A percentile compares a stretch with the other conserved stretches of the same genome.
Conservation (phyloP, 306 rosid genomes). For the apple (Malus domestica) region DNA sequence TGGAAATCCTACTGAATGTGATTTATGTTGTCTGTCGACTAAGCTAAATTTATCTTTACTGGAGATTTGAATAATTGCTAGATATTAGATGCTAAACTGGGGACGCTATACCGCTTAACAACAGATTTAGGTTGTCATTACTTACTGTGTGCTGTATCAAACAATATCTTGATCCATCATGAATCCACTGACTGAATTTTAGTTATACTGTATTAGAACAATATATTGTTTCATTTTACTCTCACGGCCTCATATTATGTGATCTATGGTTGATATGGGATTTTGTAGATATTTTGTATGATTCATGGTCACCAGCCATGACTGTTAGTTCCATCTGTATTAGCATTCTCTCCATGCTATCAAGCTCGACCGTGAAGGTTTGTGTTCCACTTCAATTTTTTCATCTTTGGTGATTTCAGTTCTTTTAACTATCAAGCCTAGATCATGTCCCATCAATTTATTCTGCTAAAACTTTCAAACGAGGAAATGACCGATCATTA, state of each 20-base stretch:
- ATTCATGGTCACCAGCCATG: conserved; percentile 99
- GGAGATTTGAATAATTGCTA: background rate
- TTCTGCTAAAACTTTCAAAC: background rate
- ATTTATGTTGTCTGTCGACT: background rate
- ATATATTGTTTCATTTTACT: background rate
- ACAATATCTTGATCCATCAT: background rate
- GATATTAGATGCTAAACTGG: background rate
- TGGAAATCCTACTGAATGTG: background rate
- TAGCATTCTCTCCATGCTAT: conserved; percentile 99
- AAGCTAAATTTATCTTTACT: background rate
- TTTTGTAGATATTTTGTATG: conserved; percentile 88
- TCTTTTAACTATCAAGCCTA: background rate
- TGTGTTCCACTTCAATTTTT: conserved; percentile 10
- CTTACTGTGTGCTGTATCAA: background rate
- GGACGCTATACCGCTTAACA: background rate
- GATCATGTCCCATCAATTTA: background rate
- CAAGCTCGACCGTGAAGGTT: conserved; percentile 95
- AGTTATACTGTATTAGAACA: background rate
- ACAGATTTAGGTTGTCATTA: background rate
- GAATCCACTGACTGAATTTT: background rate
- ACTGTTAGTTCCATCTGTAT: conserved; percentile 99
- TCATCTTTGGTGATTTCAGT: conserved; percentile 8
- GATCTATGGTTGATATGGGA: conserved; percentile 17
- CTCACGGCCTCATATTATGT: conserved; percentile 19
- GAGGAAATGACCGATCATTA: background rate